phyloP scores from a whole-genome alignment of 345 rosid genomes.

The Eucalyptus erythrocorys region DNA sequence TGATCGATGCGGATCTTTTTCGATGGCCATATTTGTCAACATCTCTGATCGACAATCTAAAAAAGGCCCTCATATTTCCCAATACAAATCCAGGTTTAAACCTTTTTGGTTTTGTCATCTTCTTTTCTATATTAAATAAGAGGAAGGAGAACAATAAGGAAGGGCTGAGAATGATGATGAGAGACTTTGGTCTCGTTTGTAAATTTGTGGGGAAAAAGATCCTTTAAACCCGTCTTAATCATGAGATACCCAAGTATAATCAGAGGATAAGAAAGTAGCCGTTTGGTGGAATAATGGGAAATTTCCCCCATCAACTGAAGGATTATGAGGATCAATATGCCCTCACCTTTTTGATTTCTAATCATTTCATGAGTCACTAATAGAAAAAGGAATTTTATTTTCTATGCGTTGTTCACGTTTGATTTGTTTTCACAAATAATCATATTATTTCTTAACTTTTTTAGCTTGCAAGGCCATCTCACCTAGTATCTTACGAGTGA shows the following conservation, averaged over 20 bases:
- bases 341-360: not conserved
- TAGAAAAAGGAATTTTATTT: not conserved
- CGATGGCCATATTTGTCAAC: not conserved
- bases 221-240: not conserved
- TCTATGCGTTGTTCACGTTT: not conserved
- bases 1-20: not conserved
- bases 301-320: not conserved
- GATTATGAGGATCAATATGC: not conserved
- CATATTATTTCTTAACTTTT: not conserved
- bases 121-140: not conserved
- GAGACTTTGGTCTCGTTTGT: not conserved
- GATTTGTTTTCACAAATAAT: not conserved
- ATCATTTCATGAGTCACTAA: not conserved
- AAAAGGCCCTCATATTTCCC: not conserved
- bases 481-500: not conserved
- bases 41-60: accelerated
- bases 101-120: not conserved
- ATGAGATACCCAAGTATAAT: not conserved
- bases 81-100: not conserved
- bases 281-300: not conserved
- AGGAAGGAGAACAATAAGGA: not conserved
- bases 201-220: not conserved
- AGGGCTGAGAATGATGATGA: not conserved
- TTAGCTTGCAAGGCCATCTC: not conserved
- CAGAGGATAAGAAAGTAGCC: not conserved